Conservation (phyloP, 352 stramenopile genomes). For the Pythium vanterpoolii region DNA sequence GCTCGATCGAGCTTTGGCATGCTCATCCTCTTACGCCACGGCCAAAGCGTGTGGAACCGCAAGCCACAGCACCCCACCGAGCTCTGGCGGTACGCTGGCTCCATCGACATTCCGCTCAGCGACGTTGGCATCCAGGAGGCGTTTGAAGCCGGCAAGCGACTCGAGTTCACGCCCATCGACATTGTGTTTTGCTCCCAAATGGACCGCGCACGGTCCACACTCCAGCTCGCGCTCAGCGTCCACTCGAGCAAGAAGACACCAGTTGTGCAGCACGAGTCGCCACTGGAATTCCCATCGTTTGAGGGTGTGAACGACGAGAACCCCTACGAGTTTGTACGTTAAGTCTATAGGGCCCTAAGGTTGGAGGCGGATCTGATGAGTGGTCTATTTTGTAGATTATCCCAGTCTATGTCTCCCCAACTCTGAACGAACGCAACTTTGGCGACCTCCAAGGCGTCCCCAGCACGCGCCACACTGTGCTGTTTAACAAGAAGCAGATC, state of each 20-base stretch:
- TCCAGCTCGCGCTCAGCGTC: slow-evolving; percentile 74
- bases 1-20: slow-evolving; percentile 67
- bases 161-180: slow-evolving; percentile 78
- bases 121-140: slow-evolving; percentile 83
- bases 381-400: slow-evolving; percentile 38
- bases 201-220: slow-evolving; percentile 73
- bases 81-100: slow-evolving; percentile 80
- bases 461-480: slow-evolving; percentile 63
- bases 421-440: slow-evolving; percentile 84
- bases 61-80: slow-evolving; percentile 69
- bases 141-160: slow-evolving; percentile 67
- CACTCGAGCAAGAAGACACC: slow-evolving; percentile 83
- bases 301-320: slow-evolving; percentile 73
- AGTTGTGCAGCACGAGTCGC: slow-evolving; percentile 70
- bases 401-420: slow-evolving; percentile 74
- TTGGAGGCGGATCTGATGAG: background rate
- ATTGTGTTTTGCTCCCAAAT: slow-evolving; percentile 86
- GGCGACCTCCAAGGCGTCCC: slow-evolving; percentile 76
- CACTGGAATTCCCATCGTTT: slow-evolving; percentile 62
- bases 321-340: slow-evolving; percentile 70
- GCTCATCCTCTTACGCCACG: slow-evolving; percentile 80
- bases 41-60: slow-evolving; percentile 84
- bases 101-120: slow-evolving; percentile 76
- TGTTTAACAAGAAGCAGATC: slow-evolving; percentile 74
- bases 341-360: background rate